Percentiles rank a stretch among this genome's conserved stretches.
Evolutionary conservation across 345 rosid species (phyloP).

Genomic region (Pugionium dolabratum): DNA sequence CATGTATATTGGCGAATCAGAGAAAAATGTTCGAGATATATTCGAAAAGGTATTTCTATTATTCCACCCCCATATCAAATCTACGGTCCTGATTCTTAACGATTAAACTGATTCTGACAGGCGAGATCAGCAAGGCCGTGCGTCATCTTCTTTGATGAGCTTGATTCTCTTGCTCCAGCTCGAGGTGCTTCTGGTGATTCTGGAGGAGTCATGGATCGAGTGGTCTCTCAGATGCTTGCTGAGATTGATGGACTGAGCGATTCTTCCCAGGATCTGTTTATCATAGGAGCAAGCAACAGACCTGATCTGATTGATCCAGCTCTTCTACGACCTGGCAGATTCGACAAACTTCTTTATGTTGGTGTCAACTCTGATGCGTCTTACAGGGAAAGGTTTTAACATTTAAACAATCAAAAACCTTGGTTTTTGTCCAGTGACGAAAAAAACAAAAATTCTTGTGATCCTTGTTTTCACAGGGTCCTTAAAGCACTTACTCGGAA

Average conservation of each 20-base stretch:
- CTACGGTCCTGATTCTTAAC: background rate
- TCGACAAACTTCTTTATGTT: conserved; percentile 89
- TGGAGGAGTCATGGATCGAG: conserved; percentile 98
- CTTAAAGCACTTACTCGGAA: conserved; percentile 95
- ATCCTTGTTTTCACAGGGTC: conserved; percentile 54
- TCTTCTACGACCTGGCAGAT: conserved; percentile 95
- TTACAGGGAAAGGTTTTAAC: conserved; percentile 75
- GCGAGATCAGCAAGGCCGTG: conserved; percentile 97
- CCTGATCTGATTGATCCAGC: conserved; percentile 98
- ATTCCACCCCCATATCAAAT: conserved; percentile 8
- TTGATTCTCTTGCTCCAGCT: conserved; percentile 99
- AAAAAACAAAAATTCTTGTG: conserved; percentile 8
- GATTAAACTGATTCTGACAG: conserved; percentile 39
- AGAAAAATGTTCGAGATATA: conserved; percentile 93
- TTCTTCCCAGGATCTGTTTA: conserved; percentile 87
- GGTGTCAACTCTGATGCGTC: conserved; percentile 92
- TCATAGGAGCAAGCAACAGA: conserved; percentile 96
- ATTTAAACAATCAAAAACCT: conserved; percentile 14
- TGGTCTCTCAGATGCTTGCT: conserved; percentile 99
- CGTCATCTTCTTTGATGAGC: conserved; percentile 97
- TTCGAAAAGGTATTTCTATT: conserved; percentile 70
- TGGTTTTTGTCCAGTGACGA: background rate
- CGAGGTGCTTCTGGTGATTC: conserved; percentile 99
- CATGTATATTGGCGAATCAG: conserved; percentile 99
- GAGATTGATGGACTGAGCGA: conserved; percentile 96